phyloP scores from a whole-genome alignment of 2,329 filamentous ascomycete species.

The Beauveria asiatica region DNA sequence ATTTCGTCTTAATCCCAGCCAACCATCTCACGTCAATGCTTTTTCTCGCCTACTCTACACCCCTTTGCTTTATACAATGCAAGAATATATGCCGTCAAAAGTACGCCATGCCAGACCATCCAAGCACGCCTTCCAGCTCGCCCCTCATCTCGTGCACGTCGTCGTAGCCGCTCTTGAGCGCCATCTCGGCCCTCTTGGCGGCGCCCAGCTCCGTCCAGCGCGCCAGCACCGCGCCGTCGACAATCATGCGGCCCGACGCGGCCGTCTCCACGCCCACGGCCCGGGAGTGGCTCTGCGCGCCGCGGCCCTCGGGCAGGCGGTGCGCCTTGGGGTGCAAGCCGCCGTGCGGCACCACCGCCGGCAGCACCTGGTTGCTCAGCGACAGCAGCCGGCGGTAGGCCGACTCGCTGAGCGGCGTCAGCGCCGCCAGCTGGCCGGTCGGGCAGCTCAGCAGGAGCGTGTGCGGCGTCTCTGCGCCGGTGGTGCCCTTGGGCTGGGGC shows the following conservation, averaged over 20 bases:
- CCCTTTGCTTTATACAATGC: neutral
- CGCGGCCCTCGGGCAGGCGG: conserved; percentile 45
- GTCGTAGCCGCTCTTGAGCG: conserved; percentile 60
- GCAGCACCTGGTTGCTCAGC: conserved; percentile 70
- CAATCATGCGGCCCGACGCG: conserved; percentile 54
- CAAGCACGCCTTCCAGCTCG: conserved; percentile 57
- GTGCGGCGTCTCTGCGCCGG: conserved; percentile 24
- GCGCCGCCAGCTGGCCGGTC: conserved; percentile 66
- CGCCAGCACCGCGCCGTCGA: conserved; percentile 70
- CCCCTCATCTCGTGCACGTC: conserved; percentile 58
- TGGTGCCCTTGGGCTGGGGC: conserved; percentile 21
- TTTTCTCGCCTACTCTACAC: neutral
- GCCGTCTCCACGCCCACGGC: conserved; percentile 47
- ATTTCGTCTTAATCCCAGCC: too few species aligned
- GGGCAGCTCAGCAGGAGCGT: conserved; percentile 61
- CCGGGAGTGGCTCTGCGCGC: conserved; percentile 28
- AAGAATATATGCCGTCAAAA: conserved; percentile 27
- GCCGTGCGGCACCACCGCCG: conserved; percentile 64
- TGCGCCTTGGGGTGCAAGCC: conserved; percentile 80
- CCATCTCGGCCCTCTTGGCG: conserved; percentile 62
- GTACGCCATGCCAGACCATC: conserved; percentile 55
- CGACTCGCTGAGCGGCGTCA: conserved; percentile 70
- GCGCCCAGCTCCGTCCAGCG: conserved; percentile 70
- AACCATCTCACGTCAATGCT: too few species aligned
- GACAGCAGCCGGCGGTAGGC: conserved; percentile 78